Evolutionary conservation across 2,329 filamentous ascomycete genomes (phyloP).

Genomic region (Parastagonospora nodorum): DNA sequence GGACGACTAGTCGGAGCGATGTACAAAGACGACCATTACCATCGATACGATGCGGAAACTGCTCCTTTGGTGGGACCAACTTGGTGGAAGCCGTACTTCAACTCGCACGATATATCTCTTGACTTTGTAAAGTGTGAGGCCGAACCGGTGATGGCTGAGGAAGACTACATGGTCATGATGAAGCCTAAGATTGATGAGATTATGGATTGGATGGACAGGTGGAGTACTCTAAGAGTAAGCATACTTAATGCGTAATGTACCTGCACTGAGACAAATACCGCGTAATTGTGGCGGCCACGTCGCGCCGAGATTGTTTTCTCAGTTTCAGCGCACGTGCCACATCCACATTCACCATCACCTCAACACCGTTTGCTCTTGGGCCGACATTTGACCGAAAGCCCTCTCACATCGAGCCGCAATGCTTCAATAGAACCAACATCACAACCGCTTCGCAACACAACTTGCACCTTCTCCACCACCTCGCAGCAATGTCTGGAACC

Average conservation of each 20-base stretch:
- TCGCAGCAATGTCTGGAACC: background rate
- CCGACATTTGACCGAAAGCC: too few species aligned
- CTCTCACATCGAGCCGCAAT: background rate
- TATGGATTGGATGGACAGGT: constrained; percentile 17
- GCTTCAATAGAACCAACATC: background rate
- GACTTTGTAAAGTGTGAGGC: constrained; percentile 34
- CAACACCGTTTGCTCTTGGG: too few species aligned
- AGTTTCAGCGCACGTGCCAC: too few species aligned
- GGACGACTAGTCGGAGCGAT: constrained; percentile 46
- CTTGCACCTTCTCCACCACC: background rate
- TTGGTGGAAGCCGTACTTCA: constrained; percentile 49
- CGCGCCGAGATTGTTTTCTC: too few species aligned
- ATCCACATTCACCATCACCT: too few species aligned
- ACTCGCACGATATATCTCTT: constrained; percentile 33
- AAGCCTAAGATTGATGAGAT: constrained; percentile 44
- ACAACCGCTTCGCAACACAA: background rate
- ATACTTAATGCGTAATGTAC: too few species aligned
- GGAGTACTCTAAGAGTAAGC: too few species aligned
- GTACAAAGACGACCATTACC: constrained; percentile 48
- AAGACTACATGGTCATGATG: constrained; percentile 45
- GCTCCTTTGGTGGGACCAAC: constrained; percentile 36
- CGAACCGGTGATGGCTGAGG: constrained; percentile 39
- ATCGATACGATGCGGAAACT: constrained; percentile 42
- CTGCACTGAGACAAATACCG: too few species aligned
- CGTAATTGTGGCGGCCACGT: too few species aligned